Evolutionary conservation across 306 rosid genomes (phyloP).

Genomic region (Urtica urens): DNA sequence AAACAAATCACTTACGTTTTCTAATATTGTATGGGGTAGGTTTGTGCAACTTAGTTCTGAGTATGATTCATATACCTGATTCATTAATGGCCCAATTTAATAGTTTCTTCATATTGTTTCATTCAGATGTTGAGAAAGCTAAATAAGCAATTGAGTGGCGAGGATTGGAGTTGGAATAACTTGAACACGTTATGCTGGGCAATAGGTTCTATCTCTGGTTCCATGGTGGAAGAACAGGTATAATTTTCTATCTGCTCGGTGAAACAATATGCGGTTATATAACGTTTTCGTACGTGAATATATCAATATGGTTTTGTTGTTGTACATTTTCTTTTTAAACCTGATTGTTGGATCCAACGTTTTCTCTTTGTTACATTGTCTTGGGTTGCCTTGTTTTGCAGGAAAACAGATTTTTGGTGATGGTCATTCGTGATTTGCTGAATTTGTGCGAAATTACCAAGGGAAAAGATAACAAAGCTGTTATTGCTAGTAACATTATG

Average conservation of each 20-base stretch:
- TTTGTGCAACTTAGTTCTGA: neutral
- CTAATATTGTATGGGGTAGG: too few relatives aligned
- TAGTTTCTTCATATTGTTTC: neutral
- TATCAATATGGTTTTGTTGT: neutral
- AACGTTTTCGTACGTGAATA: too few relatives aligned
- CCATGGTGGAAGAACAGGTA: conserved; percentile 98
- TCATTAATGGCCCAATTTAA: too few relatives aligned
- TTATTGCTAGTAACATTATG: conserved; percentile 97
- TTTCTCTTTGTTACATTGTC: neutral
- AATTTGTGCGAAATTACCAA: conserved; percentile 91
- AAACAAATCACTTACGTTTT: too few relatives aligned
- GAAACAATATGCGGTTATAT: conserved; percentile 1
- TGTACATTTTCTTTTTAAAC: neutral
- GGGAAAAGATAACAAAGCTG: conserved; percentile 98
- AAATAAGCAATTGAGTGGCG: conserved; percentile 88
- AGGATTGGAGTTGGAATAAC: conserved; percentile 99
- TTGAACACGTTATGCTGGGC: conserved; percentile 98
- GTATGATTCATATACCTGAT: neutral
- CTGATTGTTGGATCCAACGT: too few relatives aligned
- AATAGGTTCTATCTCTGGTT: conserved; percentile 97
- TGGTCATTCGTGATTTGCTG: conserved; percentile 94
- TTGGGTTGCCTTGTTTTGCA: conserved; percentile 26
- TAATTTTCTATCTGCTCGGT: conserved; percentile 8
- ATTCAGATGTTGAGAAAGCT: conserved; percentile 87
- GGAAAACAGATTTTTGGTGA: conserved; percentile 98